Conservation (phyloP, 169 alveolate genomes). For the Cryptosporidium viatorum region DNA sequence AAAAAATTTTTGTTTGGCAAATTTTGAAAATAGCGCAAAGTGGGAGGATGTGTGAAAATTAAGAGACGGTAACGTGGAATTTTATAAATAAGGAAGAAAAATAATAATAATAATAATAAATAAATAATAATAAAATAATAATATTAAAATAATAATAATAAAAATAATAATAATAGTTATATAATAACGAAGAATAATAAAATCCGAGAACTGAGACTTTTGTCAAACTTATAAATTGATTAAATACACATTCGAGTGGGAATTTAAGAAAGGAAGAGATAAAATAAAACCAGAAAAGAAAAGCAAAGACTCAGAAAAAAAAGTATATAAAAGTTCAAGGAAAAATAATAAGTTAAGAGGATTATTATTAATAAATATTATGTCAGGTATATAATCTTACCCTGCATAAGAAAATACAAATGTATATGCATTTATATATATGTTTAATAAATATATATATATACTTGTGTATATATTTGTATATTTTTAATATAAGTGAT, state of each 20-base stretch:
- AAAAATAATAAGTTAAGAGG: no score
- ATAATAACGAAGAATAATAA: no score
- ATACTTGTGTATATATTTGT: not conserved
- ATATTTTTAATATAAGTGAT: not conserved
- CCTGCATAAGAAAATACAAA: not conserved
- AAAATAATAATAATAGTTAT: not conserved
- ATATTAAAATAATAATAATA: not conserved
- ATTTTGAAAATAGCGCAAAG: constrained; percentile 17
- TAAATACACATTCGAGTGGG: not conserved
- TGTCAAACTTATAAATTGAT: no score
- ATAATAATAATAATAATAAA: not conserved
- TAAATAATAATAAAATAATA: not conserved
- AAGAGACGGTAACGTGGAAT: constrained; percentile 61
- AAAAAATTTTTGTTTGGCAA: not conserved
- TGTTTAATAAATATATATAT: not conserved
- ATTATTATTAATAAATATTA: no score
- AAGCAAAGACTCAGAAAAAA: not conserved
- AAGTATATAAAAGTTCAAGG: not conserved
- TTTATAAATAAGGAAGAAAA: not conserved
- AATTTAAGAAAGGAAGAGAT: no score
- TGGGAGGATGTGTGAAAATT: constrained; percentile 51
- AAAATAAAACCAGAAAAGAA: not conserved
- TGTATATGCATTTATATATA: not conserved
- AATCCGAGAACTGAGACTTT: not conserved
- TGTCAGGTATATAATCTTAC: not conserved